These are phyloP conservation scores for Stereum hirsutum DNA, from an alignment of 1,284 basidiomycete genomes.

Conservation along the genomic window DNA sequence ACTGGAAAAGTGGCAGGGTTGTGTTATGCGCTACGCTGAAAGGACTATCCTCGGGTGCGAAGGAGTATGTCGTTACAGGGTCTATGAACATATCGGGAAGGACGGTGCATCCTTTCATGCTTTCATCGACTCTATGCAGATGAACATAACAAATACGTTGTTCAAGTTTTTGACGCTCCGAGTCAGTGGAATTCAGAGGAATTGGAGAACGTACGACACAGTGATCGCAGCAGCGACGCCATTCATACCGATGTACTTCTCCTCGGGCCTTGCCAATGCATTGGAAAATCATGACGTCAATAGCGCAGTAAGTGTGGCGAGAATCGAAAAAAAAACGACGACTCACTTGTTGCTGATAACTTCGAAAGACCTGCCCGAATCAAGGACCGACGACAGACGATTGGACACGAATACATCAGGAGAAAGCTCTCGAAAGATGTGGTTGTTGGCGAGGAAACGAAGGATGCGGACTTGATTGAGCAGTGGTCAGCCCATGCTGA, in stretches of 20 bases:
- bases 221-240: slow-evolving; percentile 16
- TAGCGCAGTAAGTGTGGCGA: not conserved
- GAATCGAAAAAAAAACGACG: not conserved
- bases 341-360: slow-evolving; percentile 7
- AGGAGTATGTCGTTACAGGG: slow-evolving; percentile 2
- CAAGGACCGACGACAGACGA: slow-evolving; percentile 17
- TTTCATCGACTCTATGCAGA: slow-evolving; percentile 15
- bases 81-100: slow-evolving; percentile 18
- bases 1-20: slow-evolving; percentile 15
- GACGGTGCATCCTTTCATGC: slow-evolving; percentile 16
- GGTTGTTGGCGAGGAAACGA: slow-evolving; percentile 19
- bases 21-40: slow-evolving; percentile 18
- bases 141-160: not conserved
- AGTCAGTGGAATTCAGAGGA: slow-evolving; percentile 17
- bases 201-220: too few relatives aligned
- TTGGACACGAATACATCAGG: slow-evolving; percentile 24
- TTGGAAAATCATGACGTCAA: not conserved
- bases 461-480: slow-evolving; percentile 16
- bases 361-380: slow-evolving; percentile 17
- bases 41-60: slow-evolving; percentile 11
- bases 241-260: slow-evolving; percentile 18
- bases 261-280: slow-evolving; percentile 2
- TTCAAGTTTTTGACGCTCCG: slow-evolving; percentile 1
- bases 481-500: too few relatives aligned
- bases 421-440: slow-evolving; percentile 18